Conservation (phyloP, 257 asterid species). For the Solanum peruvianum region DNA sequence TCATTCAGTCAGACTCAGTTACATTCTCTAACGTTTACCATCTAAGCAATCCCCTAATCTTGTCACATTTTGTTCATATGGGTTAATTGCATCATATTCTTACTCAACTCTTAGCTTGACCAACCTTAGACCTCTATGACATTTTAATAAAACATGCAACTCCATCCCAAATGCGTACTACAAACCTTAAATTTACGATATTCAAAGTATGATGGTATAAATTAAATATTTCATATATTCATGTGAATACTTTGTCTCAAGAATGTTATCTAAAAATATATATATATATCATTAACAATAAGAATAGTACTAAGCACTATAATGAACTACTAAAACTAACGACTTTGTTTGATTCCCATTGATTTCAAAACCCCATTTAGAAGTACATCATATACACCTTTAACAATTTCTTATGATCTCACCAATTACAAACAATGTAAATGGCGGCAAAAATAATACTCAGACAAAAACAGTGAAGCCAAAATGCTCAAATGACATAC, state of each 20-base stretch:
- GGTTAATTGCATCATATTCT: background rate
- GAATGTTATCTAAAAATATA: background rate
- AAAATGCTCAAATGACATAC: background rate
- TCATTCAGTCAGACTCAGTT: rapidly evolving
- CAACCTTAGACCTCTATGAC: background rate
- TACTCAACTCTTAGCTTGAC: background rate
- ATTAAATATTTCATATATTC: too few relatives aligned
- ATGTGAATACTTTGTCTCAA: background rate
- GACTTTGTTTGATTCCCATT: too few relatives aligned
- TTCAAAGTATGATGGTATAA: too few relatives aligned
- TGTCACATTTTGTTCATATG: background rate
- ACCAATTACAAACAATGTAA: background rate
- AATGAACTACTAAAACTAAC: too few relatives aligned
- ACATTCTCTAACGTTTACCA: too few relatives aligned
- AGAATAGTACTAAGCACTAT: background rate
- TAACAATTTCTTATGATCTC: background rate
- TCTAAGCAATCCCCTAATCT: too few relatives aligned
- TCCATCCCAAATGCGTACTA: background rate
- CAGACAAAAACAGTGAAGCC: background rate
- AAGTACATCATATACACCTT: background rate
- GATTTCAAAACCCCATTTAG: background rate
- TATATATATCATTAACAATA: background rate
- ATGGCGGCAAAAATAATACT: background rate
- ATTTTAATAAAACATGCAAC: background rate
- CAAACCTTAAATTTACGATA: background rate